These are phyloP conservation scores for Populus alba DNA, from an alignment of 345 rosid genomes.

Conservation along the genomic window DNA sequence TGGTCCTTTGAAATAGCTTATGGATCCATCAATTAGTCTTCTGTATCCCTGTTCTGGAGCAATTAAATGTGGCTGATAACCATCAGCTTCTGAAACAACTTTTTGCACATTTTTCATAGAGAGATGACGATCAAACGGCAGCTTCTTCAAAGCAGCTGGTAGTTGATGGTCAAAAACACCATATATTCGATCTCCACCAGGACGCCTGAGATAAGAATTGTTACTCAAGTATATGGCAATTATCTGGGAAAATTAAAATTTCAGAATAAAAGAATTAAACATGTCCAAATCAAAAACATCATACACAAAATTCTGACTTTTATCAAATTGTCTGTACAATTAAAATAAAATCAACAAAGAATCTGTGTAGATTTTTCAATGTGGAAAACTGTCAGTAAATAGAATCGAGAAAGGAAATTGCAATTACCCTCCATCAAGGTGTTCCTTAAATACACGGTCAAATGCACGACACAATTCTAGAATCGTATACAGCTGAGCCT, in stretches of 20 bases:
- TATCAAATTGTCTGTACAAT: no score
- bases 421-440: slow-evolving; percentile 97
- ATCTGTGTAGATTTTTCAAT: background rate
- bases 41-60: slow-evolving; percentile 99
- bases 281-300: no score
- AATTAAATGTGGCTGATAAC: slow-evolving; percentile 99
- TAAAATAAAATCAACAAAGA: no score
- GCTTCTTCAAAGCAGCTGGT: slow-evolving; percentile 98
- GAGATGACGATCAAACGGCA: slow-evolving; percentile 94
- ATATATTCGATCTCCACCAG: slow-evolving; percentile 96
- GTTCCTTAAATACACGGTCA: slow-evolving; percentile 97
- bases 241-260: background rate
- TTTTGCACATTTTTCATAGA: slow-evolving; percentile 91
- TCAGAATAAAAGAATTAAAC: no score
- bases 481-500: slow-evolving; percentile 96
- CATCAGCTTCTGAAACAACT: slow-evolving; percentile 98
- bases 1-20: slow-evolving; percentile 95
- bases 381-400: background rate
- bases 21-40: slow-evolving; percentile 97
- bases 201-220: slow-evolving; percentile 61
- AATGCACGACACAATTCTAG: slow-evolving; percentile 95
- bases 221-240: background rate
- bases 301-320: no score
- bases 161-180: slow-evolving; percentile 96
- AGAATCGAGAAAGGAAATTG: slow-evolving; percentile 10